These are phyloP conservation scores for Pichia cephalocereana DNA, from an alignment of 805 yeast species.

Conservation along the genomic window DNA sequence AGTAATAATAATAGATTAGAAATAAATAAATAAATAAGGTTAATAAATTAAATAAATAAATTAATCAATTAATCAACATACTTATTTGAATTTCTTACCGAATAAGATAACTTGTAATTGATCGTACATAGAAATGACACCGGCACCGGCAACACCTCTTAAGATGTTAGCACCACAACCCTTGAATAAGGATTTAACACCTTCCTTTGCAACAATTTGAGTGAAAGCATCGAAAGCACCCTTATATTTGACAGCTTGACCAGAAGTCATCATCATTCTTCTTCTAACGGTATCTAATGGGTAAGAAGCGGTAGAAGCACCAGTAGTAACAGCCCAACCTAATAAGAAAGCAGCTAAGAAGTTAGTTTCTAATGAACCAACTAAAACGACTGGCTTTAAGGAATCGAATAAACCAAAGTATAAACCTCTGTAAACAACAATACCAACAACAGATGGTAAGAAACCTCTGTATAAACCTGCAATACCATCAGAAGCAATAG, in stretches of 20 bases:
- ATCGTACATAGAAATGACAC: conserved; percentile 97
- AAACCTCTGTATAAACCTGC: conserved; percentile 99
- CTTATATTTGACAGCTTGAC: conserved; percentile 94
- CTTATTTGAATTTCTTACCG: conserved; percentile 87
- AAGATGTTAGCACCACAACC: conserved; percentile 99
- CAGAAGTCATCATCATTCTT: conserved; percentile 99
- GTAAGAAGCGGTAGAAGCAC: conserved; percentile 97
- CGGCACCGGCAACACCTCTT: conserved; percentile 99
- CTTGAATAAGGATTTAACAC: conserved; percentile 88
- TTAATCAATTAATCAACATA: conserved; percentile 12
- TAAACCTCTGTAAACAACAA: conserved; percentile 97
- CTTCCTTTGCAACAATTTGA: conserved; percentile 92
- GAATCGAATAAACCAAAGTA: conserved; percentile 98
- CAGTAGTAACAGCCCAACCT: conserved; percentile 98
- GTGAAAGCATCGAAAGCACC: conserved; percentile 92
- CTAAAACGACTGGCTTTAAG: conserved; percentile 87
- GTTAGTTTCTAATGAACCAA: conserved; percentile 90
- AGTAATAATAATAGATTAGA: neutral
- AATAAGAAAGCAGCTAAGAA: conserved; percentile 92
- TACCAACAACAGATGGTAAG: conserved; percentile 97
- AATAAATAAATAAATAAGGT: neutral
- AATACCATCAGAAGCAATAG: conserved; percentile 90
- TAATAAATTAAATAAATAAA: conserved; percentile 1
- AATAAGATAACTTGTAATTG: conserved; percentile 90
- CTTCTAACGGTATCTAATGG: conserved; percentile 99